phyloP scores from a whole-genome alignment of 352 stramenopile species.

The Phytophthora kernoviae region DNA sequence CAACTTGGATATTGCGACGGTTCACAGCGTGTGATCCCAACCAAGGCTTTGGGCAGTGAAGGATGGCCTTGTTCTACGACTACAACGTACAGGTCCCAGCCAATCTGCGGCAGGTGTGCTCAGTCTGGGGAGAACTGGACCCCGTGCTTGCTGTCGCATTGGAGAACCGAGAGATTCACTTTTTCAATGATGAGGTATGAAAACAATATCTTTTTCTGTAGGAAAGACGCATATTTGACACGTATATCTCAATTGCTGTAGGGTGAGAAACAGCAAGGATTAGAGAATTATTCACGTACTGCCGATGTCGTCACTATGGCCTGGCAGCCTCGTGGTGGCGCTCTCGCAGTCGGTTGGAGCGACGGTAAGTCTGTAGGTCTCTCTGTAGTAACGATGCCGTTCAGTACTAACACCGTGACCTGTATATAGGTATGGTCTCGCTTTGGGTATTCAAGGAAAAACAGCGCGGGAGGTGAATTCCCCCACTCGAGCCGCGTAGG shows the following conservation, averaged over 20 bases:
- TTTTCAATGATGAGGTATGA: slow-evolving; percentile 88
- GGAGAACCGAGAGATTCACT: slow-evolving; percentile 88
- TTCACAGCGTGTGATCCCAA: too few species aligned
- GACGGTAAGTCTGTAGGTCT: slow-evolving; percentile 44
- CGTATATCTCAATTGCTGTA: slow-evolving; percentile 14
- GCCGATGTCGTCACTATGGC: slow-evolving; percentile 82
- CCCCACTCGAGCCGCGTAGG: slow-evolving; percentile 80
- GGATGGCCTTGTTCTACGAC: slow-evolving; percentile 81
- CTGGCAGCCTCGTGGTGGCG: slow-evolving; percentile 85
- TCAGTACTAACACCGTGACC: not conserved
- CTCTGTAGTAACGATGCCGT: not conserved
- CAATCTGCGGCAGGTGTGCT: slow-evolving; percentile 73
- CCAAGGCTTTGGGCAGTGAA: too few species aligned
- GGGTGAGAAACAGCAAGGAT: slow-evolving; percentile 70
- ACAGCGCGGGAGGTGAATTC: slow-evolving; percentile 79
- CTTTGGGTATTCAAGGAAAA: slow-evolving; percentile 84
- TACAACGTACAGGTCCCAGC: slow-evolving; percentile 73
- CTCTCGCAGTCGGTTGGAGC: slow-evolving; percentile 85
- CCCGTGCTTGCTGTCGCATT: slow-evolving; percentile 80
- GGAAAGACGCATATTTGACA: not conserved
- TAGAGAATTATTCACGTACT: slow-evolving; percentile 58
- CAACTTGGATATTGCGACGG: not conserved
- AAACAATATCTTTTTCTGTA: not conserved
- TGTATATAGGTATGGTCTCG: slow-evolving; percentile 70
- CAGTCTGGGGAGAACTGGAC: slow-evolving; percentile 85